phyloP scores from a whole-genome alignment of 495 filamentous ascomycete genomes.

The Aspergillus cavernicola region DNA sequence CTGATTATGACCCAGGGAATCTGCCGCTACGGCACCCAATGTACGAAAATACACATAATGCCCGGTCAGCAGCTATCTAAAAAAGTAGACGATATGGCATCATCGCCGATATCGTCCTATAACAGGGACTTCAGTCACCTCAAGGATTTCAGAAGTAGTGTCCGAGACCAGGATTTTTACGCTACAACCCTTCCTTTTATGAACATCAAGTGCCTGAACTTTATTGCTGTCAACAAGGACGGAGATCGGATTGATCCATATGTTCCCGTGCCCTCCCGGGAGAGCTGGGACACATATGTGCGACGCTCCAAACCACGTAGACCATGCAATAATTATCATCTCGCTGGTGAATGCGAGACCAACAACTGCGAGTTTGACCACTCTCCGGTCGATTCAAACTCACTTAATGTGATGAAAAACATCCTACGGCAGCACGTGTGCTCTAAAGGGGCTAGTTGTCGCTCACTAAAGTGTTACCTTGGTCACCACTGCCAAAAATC shows the following conservation, averaged over 20 bases:
- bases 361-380: conserved; percentile 38
- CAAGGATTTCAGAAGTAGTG: conserved; percentile 10
- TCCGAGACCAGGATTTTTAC: conserved; percentile 27
- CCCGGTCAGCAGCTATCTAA: conserved; percentile 27
- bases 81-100: conserved; percentile 9
- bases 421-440: conserved; percentile 40
- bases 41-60: conserved; percentile 37
- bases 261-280: conserved; percentile 21
- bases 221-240: conserved; percentile 42
- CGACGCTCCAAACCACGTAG: conserved; percentile 31
- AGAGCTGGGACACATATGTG: conserved; percentile 31
- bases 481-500: conserved; percentile 46
- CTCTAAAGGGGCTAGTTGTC: conserved; percentile 29
- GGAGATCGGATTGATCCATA: conserved; percentile 42
- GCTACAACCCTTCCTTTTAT: conserved; percentile 22
- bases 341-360: conserved; percentile 36
- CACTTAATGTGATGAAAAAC: conserved; percentile 33
- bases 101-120: not conserved
- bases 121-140: conserved; percentile 2
- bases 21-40: conserved; percentile 37
- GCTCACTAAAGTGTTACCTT: conserved; percentile 39
- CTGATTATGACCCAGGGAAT: conserved; percentile 26
- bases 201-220: conserved; percentile 24
- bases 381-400: conserved; percentile 28
- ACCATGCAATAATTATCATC: conserved; percentile 44